Conservation (phyloP, 441 rosid species). For the Biscutella laevigata region DNA sequence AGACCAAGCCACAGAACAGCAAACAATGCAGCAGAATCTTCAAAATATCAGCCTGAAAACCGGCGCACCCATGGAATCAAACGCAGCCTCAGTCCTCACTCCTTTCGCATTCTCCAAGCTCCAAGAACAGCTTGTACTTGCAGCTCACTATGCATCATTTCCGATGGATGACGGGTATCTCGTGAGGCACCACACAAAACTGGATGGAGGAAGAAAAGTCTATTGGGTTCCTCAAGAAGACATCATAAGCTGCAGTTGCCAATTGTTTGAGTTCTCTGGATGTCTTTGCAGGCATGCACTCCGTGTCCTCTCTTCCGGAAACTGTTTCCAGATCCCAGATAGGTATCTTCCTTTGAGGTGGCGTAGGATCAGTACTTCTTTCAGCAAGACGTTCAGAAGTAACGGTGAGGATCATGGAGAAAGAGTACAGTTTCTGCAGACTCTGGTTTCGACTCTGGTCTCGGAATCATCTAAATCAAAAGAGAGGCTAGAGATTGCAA, state of each 20-base stretch:
- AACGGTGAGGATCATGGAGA: conserved; percentile 45
- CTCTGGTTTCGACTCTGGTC: conserved; percentile 63
- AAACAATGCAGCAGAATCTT: conserved; percentile 91
- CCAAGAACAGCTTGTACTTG: conserved; percentile 91
- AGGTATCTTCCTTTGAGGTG: conserved; percentile 81
- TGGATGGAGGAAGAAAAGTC: conserved; percentile 84
- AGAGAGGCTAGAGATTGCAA: conserved; percentile 76
- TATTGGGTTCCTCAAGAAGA: conserved; percentile 87
- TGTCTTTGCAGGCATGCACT: conserved; percentile 86
- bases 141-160: conserved; percentile 91
- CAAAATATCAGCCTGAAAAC: conserved; percentile 85
- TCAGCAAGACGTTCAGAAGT: conserved; percentile 37
- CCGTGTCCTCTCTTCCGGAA: conserved; percentile 83
- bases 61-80: conserved; percentile 93
- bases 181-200: conserved; percentile 89
- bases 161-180: conserved; percentile 79
- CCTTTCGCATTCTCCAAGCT: conserved; percentile 90
- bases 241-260: conserved; percentile 90
- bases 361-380: conserved; percentile 55
- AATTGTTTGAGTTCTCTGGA: conserved; percentile 86
- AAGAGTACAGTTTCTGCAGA: conserved; percentile 68
- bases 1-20: conserved; percentile 95
- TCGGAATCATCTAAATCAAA: conserved; percentile 73
- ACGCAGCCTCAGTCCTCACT: conserved; percentile 77
- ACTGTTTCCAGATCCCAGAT: conserved; percentile 90